These are phyloP conservation scores for Phytophthora megakarya DNA, from an alignment of 352 stramenopile species.

Conservation along the genomic window DNA sequence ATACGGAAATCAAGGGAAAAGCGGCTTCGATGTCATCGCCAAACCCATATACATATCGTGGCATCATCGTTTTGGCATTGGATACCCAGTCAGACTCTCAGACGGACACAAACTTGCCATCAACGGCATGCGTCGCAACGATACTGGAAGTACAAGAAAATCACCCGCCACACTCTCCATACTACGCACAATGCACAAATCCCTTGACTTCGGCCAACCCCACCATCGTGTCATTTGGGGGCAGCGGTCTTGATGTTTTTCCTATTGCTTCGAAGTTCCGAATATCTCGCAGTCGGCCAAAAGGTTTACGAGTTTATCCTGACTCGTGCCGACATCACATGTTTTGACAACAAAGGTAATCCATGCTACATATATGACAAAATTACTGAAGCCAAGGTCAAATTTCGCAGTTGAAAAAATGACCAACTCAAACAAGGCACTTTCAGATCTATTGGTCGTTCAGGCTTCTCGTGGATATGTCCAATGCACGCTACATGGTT, in stretches of 20 bases:
- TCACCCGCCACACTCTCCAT: neutral
- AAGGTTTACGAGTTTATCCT: neutral
- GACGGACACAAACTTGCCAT: neutral
- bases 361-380: neutral
- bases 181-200: neutral
- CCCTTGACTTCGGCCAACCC: neutral
- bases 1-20: neutral
- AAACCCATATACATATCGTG: neutral
- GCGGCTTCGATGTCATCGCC: neutral
- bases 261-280: neutral
- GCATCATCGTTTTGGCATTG: neutral
- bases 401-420: neutral
- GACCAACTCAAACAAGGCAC: neutral
- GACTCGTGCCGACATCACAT: neutral
- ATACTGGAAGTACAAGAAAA: neutral
- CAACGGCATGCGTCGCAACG: neutral
- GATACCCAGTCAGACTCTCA: neutral
- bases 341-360: neutral
- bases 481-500: neutral
- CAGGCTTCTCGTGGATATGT: neutral
- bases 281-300: neutral
- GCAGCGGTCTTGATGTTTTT: neutral
- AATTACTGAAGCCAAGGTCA: neutral
- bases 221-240: neutral
- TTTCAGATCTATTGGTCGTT: neutral